These are phyloP conservation scores for Graphilbum fragrans DNA, from an alignment of 2,329 filamentous ascomycete genomes.

Conservation along the genomic window DNA sequence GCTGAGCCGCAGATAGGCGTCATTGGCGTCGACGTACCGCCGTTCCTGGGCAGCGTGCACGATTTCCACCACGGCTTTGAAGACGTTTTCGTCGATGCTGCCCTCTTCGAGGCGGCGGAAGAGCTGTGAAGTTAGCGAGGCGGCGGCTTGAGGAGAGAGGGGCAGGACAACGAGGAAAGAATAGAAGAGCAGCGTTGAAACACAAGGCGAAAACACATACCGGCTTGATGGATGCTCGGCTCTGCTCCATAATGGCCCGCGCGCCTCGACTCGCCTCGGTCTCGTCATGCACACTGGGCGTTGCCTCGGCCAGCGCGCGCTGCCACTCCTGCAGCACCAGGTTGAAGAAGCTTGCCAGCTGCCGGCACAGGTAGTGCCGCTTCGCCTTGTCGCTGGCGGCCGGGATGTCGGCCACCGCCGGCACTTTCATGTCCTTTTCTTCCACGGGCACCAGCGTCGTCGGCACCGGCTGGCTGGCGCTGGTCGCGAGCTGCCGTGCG, in stretches of 20 bases:
- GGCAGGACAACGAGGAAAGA: background rate
- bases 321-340: slow-evolving; percentile 91
- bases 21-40: slow-evolving; percentile 90
- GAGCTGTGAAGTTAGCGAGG: slow-evolving; percentile 29
- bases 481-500: background rate
- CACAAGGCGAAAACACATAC: slow-evolving; percentile 22
- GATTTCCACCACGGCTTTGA: slow-evolving; percentile 81
- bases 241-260: slow-evolving; percentile 74
- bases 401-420: slow-evolving; percentile 31
- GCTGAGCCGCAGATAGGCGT: slow-evolving; percentile 82
- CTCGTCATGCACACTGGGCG: slow-evolving; percentile 32
- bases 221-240: slow-evolving; percentile 76
- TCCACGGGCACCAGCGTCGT: slow-evolving; percentile 70
- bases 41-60: slow-evolving; percentile 81
- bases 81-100: slow-evolving; percentile 65
- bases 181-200: background rate
- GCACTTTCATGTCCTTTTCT: slow-evolving; percentile 81
- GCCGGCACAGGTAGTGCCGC: slow-evolving; percentile 64
- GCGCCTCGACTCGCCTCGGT: slow-evolving; percentile 74
- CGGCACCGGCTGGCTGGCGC: slow-evolving; percentile 58
- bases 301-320: slow-evolving; percentile 46
- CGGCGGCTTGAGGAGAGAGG: background rate
- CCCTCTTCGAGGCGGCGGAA: slow-evolving; percentile 81
- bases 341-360: slow-evolving; percentile 90
- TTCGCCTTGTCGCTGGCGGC: slow-evolving; percentile 47